Conservation (phyloP, 2,329 filamentous ascomycete genomes). For the Trichoderma asperellum region DNA sequence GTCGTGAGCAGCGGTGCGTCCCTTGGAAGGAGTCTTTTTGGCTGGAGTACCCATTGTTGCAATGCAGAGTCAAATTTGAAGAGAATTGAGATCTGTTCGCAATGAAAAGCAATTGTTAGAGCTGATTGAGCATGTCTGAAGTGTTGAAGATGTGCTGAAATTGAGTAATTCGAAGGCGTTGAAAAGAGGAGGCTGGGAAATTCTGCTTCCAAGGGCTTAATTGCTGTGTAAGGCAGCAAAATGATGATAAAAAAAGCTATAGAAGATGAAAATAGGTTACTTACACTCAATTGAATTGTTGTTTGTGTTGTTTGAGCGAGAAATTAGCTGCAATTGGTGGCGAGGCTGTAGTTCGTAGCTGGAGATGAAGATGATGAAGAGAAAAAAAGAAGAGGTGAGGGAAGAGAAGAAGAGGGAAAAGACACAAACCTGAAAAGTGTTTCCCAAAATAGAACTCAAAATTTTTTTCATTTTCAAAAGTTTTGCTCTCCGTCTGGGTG, state of each 20-base stretch:
- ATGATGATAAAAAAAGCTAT: not conserved
- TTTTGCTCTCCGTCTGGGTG: not conserved
- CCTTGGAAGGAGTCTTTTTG: conserved; percentile 34
- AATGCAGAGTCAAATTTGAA: not conserved
- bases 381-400: not conserved
- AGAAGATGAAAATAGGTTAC: not conserved
- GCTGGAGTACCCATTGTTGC: conserved; percentile 30
- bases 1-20: conserved; percentile 27
- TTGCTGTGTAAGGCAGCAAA: not conserved
- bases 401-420: not conserved
- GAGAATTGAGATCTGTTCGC: not conserved
- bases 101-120: not conserved
- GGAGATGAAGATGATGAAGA: not conserved
- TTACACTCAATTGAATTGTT: conserved; percentile 3
- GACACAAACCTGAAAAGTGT: not conserved
- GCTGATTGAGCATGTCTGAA: not conserved
- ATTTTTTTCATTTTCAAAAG: not conserved
- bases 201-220: not conserved
- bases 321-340: not conserved
- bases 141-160: not conserved
- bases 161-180: not conserved
- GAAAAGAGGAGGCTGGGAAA: not conserved
- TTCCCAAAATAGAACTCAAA: conserved; percentile 1
- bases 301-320: not conserved
- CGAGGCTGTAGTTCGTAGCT: conserved; percentile 1